Evolutionary conservation across 2,329 filamentous ascomycete species (phyloP).

Genomic region (Ophiostoma pallidulum): DNA sequence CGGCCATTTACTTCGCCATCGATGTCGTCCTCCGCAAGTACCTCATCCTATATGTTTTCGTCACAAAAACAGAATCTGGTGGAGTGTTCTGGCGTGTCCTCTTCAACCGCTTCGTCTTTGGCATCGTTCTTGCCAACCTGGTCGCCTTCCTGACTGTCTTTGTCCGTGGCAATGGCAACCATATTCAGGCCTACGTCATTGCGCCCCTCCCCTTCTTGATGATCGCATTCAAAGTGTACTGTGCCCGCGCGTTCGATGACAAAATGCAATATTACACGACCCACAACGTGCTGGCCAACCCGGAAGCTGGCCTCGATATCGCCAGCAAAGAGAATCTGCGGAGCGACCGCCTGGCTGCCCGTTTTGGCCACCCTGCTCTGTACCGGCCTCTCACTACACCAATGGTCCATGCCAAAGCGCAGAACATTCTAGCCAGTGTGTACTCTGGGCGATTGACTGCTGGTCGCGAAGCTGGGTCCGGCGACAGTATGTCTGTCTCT

Average conservation of each 20-base stretch:
- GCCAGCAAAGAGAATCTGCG: constrained; percentile 43
- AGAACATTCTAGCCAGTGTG: constrained; percentile 74
- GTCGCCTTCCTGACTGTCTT: constrained; percentile 69
- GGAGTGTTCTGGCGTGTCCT: constrained; percentile 86
- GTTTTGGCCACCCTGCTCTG: constrained; percentile 84
- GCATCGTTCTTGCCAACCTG: constrained; percentile 65
- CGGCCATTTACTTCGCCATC: constrained; percentile 78
- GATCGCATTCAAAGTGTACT: constrained; percentile 79
- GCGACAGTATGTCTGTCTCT: constrained; percentile 48
- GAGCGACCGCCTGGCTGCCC: constrained; percentile 60
- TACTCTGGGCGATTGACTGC: constrained; percentile 73
- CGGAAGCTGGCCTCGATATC: constrained; percentile 34
- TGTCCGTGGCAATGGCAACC: constrained; percentile 54
- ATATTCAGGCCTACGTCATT: constrained; percentile 54
- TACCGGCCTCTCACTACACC: constrained; percentile 85
- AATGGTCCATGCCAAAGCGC: constrained; percentile 88
- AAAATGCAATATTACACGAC: constrained; percentile 74
- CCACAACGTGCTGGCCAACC: constrained; percentile 40
- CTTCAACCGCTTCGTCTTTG: constrained; percentile 88
- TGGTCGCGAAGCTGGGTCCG: constrained; percentile 48
- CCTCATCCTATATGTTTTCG: constrained; percentile 82
- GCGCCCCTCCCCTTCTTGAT: constrained; percentile 70
- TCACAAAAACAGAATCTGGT: constrained; percentile 94
- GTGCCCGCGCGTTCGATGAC: constrained; percentile 63
- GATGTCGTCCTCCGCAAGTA: constrained; percentile 95